These are phyloP conservation scores for Aeschynomene evenia DNA, from an alignment of 306 rosid species.

Conservation along the genomic window DNA sequence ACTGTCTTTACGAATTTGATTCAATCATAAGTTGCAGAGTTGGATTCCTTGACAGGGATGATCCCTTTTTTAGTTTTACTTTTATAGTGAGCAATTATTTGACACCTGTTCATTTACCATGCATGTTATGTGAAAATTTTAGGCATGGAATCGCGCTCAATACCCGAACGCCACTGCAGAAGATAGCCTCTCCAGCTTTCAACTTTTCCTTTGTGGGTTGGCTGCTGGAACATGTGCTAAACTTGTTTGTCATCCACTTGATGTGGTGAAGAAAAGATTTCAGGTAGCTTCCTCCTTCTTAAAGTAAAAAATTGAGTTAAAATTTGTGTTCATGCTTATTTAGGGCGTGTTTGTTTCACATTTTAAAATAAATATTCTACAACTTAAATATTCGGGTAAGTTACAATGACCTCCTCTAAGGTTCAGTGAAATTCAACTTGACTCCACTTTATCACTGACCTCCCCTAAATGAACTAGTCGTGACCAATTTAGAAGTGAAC, in stretches of 20 bases:
- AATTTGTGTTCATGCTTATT: too few species aligned
- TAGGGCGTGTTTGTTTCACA: too few species aligned
- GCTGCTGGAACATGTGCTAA: constrained; percentile 95
- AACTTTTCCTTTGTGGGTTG: constrained; percentile 82
- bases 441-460: too few species aligned
- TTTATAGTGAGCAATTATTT: constrained; percentile 6
- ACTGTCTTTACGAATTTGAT: neutral
- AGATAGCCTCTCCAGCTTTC: constrained; percentile 68
- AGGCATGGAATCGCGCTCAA: constrained; percentile 67
- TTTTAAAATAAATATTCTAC: too few species aligned
- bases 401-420: too few species aligned
- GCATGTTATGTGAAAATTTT: constrained; percentile 24
- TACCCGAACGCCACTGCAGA: constrained; percentile 40
- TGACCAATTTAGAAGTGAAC: too few species aligned
- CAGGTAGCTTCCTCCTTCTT: constrained; percentile 80
- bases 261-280: constrained; percentile 96
- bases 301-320: too few species aligned
- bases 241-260: constrained; percentile 97
- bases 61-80: neutral
- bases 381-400: too few species aligned
- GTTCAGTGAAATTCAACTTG: too few species aligned
- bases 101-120: constrained; percentile 3
- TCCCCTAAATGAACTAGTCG: too few species aligned
- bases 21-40: neutral
- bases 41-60: neutral